Evolutionary conservation across 148 eudicot species (phyloP).

Genomic region (Vaccinium macrocarpon): DNA sequence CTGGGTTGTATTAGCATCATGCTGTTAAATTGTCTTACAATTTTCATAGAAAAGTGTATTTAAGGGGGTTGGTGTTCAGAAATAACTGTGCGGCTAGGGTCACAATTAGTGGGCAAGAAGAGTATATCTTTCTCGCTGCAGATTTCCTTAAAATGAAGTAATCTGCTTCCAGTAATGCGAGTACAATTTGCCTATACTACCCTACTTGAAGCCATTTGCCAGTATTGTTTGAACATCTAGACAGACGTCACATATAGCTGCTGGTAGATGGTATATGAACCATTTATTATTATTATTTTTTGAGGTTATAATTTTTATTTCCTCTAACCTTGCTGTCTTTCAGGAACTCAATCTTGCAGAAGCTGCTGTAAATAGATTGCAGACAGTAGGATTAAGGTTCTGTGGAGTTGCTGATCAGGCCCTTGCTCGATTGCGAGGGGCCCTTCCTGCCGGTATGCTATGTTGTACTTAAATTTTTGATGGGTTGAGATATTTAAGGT

Average conservation of each 20-base stretch:
- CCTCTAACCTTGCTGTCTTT: slow-evolving; percentile 12
- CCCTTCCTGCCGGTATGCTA: slow-evolving; percentile 76
- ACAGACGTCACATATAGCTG: no score
- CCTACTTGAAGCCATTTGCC: not conserved
- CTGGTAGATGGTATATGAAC: not conserved
- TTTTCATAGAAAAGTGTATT: not conserved
- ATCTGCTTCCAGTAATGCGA: not conserved
- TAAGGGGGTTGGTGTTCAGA: not conserved
- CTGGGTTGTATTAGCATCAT: not conserved
- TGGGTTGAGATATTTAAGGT: not conserved
- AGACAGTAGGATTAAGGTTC: slow-evolving; percentile 78
- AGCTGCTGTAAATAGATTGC: slow-evolving; percentile 83
- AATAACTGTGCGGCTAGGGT: not conserved
- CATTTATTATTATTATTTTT: not conserved
- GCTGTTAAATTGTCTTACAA: not conserved
- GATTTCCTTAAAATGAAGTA: not conserved
- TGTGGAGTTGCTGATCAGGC: slow-evolving; percentile 87
- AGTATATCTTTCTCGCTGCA: not conserved
- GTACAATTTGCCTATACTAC: not conserved
- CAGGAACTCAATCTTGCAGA: slow-evolving; percentile 88
- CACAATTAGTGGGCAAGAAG: not conserved
- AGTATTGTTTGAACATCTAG: not conserved
- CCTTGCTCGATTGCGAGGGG: slow-evolving; percentile 90
- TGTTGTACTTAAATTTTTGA: not conserved
- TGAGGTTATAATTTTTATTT: not conserved